Base-by-base conservation (phyloP, 1,284 basidiomycete genomes). In the Cystobasidiaceae sp. region DNA sequence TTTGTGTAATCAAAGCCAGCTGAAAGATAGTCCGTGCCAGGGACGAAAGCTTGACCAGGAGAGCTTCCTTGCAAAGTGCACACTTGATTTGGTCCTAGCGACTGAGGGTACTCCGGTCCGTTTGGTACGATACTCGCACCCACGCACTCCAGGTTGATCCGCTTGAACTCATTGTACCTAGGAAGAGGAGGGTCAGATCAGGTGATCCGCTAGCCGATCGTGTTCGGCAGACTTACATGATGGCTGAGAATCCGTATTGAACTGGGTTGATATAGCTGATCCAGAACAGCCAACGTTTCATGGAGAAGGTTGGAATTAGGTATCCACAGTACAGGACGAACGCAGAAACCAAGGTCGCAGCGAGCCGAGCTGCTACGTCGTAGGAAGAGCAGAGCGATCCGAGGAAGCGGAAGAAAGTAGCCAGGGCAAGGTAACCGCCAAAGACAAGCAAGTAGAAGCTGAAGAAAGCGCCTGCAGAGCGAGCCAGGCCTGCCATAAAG, bases 271-370 rank as follows among this genome's bases (percentile, higher is more conserved):
- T 77, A 75, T 89, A 87, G 72, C 83, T 86, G 51, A 74, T 56
- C 89, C 90, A 92, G 80, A 88, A 90, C 17, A 93, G 75, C 90
- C 90, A 93, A 56, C 88, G 79, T 75, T 90, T 87, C 89, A 93
- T 91, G 65, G 82, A 80, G 69, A 82, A 81, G 7, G 85, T 75
- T 80, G 79, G 79, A 58, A 79, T 76, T 66, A 76, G 69, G 64
- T 77, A 76, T 37, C 75, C 75, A 50, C 72, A 68, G 69, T 77
- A 75, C n/a, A 74, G 52, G 45, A 70, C 82, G 80, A 80, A 78
- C 62, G 77, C 62, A 0, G 77, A 78, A 68, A 82, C 78, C 44
- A 82, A 69, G 4, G 82, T 74, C 8, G 78, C 77, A 0, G 81
- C 81, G 21, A 81, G 73, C 55, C 81, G 76, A 21, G 81, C 81